These are phyloP conservation scores for Forsythia viridissima DNA, from an alignment of 257 asterid species.

Conservation along the genomic window DNA sequence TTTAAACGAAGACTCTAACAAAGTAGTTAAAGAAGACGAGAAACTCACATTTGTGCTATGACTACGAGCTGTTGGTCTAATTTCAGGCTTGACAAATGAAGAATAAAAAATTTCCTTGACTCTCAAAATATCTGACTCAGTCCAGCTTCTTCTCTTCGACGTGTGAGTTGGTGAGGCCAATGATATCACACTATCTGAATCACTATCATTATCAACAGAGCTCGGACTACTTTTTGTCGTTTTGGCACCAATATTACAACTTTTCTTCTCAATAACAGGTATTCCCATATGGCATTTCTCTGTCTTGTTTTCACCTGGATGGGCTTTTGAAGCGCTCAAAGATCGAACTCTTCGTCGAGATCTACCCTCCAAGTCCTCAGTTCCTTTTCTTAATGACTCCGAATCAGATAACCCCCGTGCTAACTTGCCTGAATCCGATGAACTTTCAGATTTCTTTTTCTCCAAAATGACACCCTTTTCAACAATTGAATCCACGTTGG, in stretches of 20 bases:
- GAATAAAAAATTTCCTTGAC: slow-evolving; percentile 57
- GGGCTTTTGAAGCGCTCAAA: slow-evolving; percentile 38
- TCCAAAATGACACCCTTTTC: slow-evolving; percentile 71
- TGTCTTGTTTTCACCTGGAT: slow-evolving; percentile 19
- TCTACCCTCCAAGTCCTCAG: slow-evolving; percentile 16
- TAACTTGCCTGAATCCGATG: slow-evolving; percentile 21
- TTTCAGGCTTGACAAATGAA: slow-evolving; percentile 44
- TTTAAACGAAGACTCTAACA: background rate
- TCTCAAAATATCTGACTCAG: slow-evolving; percentile 51
- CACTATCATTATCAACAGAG: slow-evolving; percentile 47
- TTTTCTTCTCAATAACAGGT: slow-evolving; percentile 21
- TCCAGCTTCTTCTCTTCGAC: slow-evolving; percentile 76
- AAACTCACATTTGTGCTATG: slow-evolving; percentile 58
- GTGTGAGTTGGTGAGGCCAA: slow-evolving; percentile 29
- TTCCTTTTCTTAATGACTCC: slow-evolving; percentile 21
- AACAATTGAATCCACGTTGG: slow-evolving; percentile 40
- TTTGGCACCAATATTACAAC: slow-evolving; percentile 4
- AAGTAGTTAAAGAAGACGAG: background rate
- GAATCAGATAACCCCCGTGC: slow-evolving; percentile 36
- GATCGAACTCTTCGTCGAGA: slow-evolving; percentile 33
- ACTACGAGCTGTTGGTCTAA: slow-evolving; percentile 35
- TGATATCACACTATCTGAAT: slow-evolving; percentile 45
- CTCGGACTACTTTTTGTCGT: slow-evolving; percentile 23
- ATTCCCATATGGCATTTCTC: slow-evolving; percentile 10
- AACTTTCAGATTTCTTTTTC: slow-evolving; percentile 34